phyloP scores from a whole-genome alignment of 192 early-diverging fungal genomes.

The Cladochytrium replicatum region DNA sequence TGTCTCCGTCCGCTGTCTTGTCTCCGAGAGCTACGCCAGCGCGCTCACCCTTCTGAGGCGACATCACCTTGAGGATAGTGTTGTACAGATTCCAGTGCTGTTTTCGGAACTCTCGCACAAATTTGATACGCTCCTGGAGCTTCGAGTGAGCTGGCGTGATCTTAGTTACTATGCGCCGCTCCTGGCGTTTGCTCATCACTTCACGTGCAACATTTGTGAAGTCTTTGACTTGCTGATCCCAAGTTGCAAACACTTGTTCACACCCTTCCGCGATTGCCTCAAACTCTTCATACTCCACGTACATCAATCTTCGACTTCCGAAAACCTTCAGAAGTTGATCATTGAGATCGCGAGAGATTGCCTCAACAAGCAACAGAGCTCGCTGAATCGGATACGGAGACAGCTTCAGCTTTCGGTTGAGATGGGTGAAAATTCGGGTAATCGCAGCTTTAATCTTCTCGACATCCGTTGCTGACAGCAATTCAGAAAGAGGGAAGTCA shows the following conservation, averaged over 20 bases:
- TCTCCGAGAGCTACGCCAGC: constrained; percentile 26
- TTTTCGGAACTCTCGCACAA: constrained; percentile 84
- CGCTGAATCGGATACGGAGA: constrained; percentile 69
- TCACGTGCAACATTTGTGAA: constrained; percentile 93
- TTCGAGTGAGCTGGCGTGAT: constrained; percentile 81
- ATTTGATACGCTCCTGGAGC: constrained; percentile 87
- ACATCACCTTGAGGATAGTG: constrained; percentile 91
- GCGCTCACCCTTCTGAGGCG: constrained; percentile 38
- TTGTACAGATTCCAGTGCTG: constrained; percentile 97
- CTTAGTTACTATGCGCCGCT: constrained; percentile 95
- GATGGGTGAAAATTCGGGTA: constrained; percentile 78
- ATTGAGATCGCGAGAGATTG: constrained; percentile 90
- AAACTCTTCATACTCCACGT: constrained; percentile 87
- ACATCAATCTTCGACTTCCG: constrained; percentile 82
- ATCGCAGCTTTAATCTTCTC: constrained; percentile 69
- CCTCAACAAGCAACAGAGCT: constrained; percentile 85
- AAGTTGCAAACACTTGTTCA: constrained; percentile 79
- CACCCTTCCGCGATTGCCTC: constrained; percentile 71
- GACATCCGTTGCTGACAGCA: constrained; percentile 89
- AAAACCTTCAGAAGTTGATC: constrained; percentile 84
- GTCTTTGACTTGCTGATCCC: constrained; percentile 94
- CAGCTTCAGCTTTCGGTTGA: constrained; percentile 96
- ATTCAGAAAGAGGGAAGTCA: constrained; percentile 96
- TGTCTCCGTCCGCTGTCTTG: constrained; percentile 38
- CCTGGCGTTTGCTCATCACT: constrained; percentile 78